phyloP scores from a whole-genome alignment of 208 protist genomes.

The Leishmania tarentolae region DNA sequence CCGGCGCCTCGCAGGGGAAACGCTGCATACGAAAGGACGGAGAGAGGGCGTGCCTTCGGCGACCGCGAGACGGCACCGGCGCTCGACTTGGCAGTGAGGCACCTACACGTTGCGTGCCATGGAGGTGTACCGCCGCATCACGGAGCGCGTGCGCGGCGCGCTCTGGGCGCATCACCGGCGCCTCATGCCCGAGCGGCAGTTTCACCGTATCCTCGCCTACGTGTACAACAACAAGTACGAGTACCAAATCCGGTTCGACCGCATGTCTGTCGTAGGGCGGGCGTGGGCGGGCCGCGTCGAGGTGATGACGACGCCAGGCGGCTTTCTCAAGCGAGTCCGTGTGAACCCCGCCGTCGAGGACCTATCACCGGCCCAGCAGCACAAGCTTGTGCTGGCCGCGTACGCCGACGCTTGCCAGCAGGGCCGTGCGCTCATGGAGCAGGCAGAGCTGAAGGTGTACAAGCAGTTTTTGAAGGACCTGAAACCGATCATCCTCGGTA shows the following conservation, averaged over 20 bases:
- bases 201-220: constrained; percentile 91
- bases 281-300: constrained; percentile 86
- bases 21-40: not conserved
- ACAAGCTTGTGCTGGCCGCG: constrained; percentile 83
- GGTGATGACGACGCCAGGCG: constrained; percentile 84
- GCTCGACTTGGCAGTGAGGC: not conserved
- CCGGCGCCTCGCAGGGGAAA: not conserved
- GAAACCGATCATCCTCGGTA: constrained; percentile 89
- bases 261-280: constrained; percentile 85
- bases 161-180: constrained; percentile 92
- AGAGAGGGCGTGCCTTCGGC: not conserved
- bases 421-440: constrained; percentile 77
- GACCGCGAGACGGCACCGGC: not conserved
- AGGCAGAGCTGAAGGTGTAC: constrained; percentile 90
- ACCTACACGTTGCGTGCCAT: constrained; percentile 27
- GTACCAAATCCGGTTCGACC: constrained; percentile 91
- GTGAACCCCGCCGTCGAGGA: constrained; percentile 85
- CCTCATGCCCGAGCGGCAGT: constrained; percentile 90
- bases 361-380: constrained; percentile 50
- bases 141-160: constrained; percentile 86
- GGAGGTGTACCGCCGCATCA: constrained; percentile 91
- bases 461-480: constrained; percentile 90
- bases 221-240: constrained; percentile 96
- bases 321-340: constrained; percentile 85
- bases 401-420: constrained; percentile 80